phyloP scores from a whole-genome alignment of 805 yeast species.

The Wickerhamiella nectarea region DNA sequence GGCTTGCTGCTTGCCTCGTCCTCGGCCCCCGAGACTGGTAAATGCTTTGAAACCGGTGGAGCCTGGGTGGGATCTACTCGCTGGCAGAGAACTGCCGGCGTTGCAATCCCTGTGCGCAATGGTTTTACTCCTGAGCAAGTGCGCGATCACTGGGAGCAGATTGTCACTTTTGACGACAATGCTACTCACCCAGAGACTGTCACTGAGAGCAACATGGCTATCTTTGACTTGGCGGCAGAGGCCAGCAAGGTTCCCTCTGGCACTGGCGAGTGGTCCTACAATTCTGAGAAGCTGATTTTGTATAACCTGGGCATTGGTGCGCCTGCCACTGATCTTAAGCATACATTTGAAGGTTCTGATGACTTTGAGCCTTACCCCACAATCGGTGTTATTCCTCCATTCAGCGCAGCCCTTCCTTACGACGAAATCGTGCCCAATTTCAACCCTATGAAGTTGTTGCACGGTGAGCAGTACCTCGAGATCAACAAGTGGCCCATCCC shows the following conservation, averaged over 20 bases:
- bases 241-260: constrained; percentile 34
- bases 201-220: constrained; percentile 68
- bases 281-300: constrained; percentile 58
- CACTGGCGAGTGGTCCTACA: constrained; percentile 41
- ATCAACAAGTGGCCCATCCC: constrained; percentile 68
- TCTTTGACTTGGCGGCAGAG: constrained; percentile 37
- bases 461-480: constrained; percentile 89
- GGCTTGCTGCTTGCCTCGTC: constrained; percentile 69
- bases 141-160: constrained; percentile 48
- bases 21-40: constrained; percentile 59
- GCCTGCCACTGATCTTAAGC: constrained; percentile 56
- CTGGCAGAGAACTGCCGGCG: constrained; percentile 90
- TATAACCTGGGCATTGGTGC: constrained; percentile 90
- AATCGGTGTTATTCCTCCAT: constrained; percentile 78
- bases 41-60: constrained; percentile 83
- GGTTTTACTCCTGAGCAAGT: constrained; percentile 54
- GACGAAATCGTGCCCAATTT: constrained; percentile 57
- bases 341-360: constrained; percentile 59
- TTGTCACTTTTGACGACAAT: constrained; percentile 48
- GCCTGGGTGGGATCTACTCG: constrained; percentile 94
- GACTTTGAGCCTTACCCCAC: constrained; percentile 81
- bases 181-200: constrained; percentile 47
- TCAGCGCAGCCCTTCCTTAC: constrained; percentile 50
- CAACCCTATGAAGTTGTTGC: constrained; percentile 78
- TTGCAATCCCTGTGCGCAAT: constrained; percentile 33